phyloP scores from a whole-genome alignment of 495 filamentous ascomycete species.

The Cercophora samala region DNA sequence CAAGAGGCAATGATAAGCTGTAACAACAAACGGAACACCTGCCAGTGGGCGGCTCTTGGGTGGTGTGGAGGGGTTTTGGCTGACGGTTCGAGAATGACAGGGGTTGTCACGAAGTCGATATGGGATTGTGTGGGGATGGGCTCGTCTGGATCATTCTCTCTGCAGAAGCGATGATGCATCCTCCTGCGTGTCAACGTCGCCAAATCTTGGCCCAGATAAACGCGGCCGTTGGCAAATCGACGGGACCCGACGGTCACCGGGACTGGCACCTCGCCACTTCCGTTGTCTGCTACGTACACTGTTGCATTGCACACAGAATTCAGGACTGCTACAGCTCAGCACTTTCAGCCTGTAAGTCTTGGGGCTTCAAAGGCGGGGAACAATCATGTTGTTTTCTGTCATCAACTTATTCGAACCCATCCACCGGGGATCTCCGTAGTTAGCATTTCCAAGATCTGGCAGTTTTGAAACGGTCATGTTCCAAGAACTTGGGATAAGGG shows the following conservation, averaged over 20 bases:
- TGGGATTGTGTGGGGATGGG: conserved; percentile 13
- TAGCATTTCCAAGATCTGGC: background rate
- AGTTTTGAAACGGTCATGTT: background rate
- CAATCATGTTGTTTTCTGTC: too few relatives aligned
- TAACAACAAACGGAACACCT: background rate
- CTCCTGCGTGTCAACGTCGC: conserved; percentile 15
- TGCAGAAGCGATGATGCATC: conserved; percentile 11
- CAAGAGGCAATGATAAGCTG: background rate
- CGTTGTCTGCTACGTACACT: background rate
- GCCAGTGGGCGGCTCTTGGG: background rate
- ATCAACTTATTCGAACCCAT: too few relatives aligned
- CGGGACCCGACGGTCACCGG: conserved; percentile 14
- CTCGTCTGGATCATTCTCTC: conserved; percentile 15
- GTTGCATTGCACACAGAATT: background rate
- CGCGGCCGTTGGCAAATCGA: conserved; percentile 1
- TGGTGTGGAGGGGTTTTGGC: background rate
- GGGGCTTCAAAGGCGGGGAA: background rate
- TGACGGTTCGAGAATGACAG: background rate
- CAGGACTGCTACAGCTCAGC: background rate
- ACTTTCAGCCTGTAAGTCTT: background rate
- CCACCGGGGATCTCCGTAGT: background rate
- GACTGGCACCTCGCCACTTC: conserved; percentile 16
- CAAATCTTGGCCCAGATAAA: conserved; percentile 9
- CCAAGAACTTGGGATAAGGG: background rate
- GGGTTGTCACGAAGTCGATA: conserved; percentile 3